Percentiles rank a stretch among this genome's conserved stretches.
These are phyloP conservation scores for Hypoxylon rubiginosum DNA, from an alignment of 2,329 filamentous ascomycete species.

Conservation along the genomic window DNA sequence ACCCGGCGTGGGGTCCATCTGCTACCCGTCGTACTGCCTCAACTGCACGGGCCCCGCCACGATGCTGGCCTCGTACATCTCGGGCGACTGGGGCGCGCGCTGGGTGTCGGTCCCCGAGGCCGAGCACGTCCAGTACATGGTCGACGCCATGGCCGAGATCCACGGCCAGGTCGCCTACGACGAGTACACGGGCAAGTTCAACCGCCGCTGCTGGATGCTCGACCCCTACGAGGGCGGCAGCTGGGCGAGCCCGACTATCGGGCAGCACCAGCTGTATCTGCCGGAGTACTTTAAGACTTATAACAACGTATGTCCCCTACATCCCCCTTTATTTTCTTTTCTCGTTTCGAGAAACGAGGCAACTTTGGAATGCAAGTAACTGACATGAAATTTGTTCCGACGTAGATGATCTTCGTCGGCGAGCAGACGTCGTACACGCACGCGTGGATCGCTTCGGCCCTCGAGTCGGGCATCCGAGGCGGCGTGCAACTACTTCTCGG, in stretches of 20 bases:
- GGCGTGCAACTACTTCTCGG: conserved; percentile 73
- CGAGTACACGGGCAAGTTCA: conserved; percentile 75
- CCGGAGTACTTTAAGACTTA: conserved; percentile 81
- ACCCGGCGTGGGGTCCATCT: conserved; percentile 71
- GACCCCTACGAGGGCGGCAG: conserved; percentile 72
- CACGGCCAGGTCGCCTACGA: conserved; percentile 71
- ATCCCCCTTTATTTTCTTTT: background rate
- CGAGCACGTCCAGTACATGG: conserved; percentile 73
- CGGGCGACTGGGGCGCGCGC: conserved; percentile 56
- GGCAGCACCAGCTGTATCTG: conserved; percentile 77
- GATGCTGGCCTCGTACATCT: conserved; percentile 71
- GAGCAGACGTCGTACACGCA: conserved; percentile 81
- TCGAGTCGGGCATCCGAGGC: conserved; percentile 76
- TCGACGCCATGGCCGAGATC: conserved; percentile 76
- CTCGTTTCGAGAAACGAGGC: background rate
- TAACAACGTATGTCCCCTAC: conserved; percentile 60
- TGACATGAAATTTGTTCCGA: background rate
- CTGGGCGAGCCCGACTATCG: conserved; percentile 72
- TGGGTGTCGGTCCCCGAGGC: conserved; percentile 65
- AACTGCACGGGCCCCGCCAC: conserved; percentile 74
- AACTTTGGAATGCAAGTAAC: background rate
- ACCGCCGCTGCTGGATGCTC: conserved; percentile 74
- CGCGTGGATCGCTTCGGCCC: conserved; percentile 76
- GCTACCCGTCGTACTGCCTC: conserved; percentile 76
- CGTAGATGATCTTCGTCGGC: conserved; percentile 73